A percentile compares a stretch with the other conserved stretches of the same genome.
Evolutionary conservation across 208 protist species (phyloP).

Genomic region (Trypanosoma melophagium): DNA sequence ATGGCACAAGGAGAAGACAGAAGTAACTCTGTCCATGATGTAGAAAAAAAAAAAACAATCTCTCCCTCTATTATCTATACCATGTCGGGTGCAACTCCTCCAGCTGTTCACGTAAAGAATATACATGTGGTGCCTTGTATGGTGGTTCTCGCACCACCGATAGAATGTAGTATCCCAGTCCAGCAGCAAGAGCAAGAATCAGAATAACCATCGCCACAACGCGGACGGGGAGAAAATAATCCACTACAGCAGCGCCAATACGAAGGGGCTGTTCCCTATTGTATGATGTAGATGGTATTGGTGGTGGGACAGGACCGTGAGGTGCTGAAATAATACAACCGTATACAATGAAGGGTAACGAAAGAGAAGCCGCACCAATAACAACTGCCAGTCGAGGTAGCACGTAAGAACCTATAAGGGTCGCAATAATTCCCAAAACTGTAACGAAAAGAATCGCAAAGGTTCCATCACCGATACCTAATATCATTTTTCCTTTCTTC

Average conservation of each 20-base stretch:
- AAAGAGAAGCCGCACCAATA: conserved; percentile 44
- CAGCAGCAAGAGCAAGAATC: conserved; percentile 39
- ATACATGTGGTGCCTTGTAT: conserved; percentile 68
- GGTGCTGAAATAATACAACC: conserved; percentile 67
- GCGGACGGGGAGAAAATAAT: conserved; percentile 66
- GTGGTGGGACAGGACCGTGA: not conserved
- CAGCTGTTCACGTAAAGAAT: conserved; percentile 72
- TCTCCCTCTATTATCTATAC: conserved; percentile 38
- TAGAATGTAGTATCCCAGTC: conserved; percentile 42
- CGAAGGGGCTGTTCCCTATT: conserved; percentile 54
- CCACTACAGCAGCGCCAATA: conserved; percentile 43
- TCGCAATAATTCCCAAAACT: conserved; percentile 46
- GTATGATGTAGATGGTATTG: conserved; percentile 17
- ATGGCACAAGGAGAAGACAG: conserved; percentile 16
- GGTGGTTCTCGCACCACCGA: conserved; percentile 45
- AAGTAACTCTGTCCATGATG: not conserved
- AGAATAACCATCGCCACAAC: conserved; percentile 59
- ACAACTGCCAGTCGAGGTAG: conserved; percentile 42
- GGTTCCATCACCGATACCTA: conserved; percentile 68
- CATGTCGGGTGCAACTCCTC: conserved; percentile 80
- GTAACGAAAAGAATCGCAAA: conserved; percentile 67
- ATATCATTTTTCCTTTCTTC: conserved; percentile 1
- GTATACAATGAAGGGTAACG: conserved; percentile 75
- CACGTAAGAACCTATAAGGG: conserved; percentile 52
- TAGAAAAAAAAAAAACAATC: conserved; percentile 2